Evolutionary conservation across 164 flowering plant genomes (phyloP).

Genomic region (Dillenia suffruticosa): DNA sequence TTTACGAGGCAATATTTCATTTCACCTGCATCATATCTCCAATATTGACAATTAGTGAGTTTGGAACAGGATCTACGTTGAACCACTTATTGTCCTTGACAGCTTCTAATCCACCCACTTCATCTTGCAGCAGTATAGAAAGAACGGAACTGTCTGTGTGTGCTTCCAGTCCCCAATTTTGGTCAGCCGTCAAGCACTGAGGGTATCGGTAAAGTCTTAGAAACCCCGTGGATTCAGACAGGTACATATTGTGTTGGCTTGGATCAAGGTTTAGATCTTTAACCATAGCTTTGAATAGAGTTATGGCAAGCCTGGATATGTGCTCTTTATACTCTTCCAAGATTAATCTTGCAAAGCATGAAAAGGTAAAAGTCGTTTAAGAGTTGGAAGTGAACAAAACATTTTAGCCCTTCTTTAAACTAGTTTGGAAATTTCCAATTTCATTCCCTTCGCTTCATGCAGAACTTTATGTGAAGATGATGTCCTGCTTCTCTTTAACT

Average conservation of each 20-base stretch:
- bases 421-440: no score
- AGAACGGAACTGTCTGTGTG: constrained; percentile 75
- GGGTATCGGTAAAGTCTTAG: constrained; percentile 58
- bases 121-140: constrained; percentile 51
- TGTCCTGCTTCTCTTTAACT: no score
- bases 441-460: no score
- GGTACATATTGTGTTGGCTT: not conserved
- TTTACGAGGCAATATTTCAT: no score
- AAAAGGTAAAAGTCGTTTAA: no score
- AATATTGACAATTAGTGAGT: constrained; percentile 54
- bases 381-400: no score
- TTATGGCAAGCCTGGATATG: constrained; percentile 33
- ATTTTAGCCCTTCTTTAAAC: no score
- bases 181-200: not conserved
- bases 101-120: constrained; percentile 59
- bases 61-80: constrained; percentile 32
- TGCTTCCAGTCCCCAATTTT: constrained; percentile 31
- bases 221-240: constrained; percentile 36
- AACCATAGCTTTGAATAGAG: constrained; percentile 35
- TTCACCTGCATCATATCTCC: constrained; percentile 88
- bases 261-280: constrained; percentile 24
- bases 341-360: no score
- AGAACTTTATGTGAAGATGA: no score
- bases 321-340: constrained; percentile 10
- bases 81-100: constrained; percentile 46